phyloP scores from a whole-genome alignment of 1,139 yeast genomes.

The Hanseniaspora sp. region DNA sequence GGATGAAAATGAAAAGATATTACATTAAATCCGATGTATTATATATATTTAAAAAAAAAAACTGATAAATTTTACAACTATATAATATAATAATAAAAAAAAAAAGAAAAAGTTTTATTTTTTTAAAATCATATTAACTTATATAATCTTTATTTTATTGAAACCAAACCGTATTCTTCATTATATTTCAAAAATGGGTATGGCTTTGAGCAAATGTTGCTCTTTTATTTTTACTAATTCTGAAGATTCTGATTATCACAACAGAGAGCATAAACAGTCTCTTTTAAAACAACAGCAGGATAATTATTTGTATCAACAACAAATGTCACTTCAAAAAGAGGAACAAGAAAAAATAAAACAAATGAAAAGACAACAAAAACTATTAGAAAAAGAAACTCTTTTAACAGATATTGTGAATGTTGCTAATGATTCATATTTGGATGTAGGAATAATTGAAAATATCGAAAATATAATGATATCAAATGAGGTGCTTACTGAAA shows the following conservation, averaged over 20 bases:
- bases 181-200: neutral
- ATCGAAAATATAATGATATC: slow-evolving; percentile 14
- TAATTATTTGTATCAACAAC: slow-evolving; percentile 12
- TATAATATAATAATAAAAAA: no score
- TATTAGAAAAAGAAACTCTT: slow-evolving; percentile 8
- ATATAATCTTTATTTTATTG: no score
- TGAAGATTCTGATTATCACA: slow-evolving; percentile 5
- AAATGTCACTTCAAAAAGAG: slow-evolving; percentile 1
- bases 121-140: no score
- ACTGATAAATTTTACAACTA: no score
- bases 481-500: neutral
- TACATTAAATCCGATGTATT: no score
- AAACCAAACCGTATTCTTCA: no score
- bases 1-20: no score
- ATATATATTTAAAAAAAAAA: no score
- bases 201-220: slow-evolving; percentile 9
- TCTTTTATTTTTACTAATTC: neutral
- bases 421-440: slow-evolving; percentile 14
- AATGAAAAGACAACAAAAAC: slow-evolving; percentile 5
- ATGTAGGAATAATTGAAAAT: slow-evolving; percentile 14
- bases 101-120: no score
- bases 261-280: slow-evolving; percentile 7
- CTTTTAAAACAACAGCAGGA: slow-evolving; percentile 12
- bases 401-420: slow-evolving; percentile 12
- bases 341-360: slow-evolving; percentile 10